These are phyloP conservation scores for Scedosporium boydii DNA, from an alignment of 2,329 filamentous ascomycete species.

Conservation along the genomic window DNA sequence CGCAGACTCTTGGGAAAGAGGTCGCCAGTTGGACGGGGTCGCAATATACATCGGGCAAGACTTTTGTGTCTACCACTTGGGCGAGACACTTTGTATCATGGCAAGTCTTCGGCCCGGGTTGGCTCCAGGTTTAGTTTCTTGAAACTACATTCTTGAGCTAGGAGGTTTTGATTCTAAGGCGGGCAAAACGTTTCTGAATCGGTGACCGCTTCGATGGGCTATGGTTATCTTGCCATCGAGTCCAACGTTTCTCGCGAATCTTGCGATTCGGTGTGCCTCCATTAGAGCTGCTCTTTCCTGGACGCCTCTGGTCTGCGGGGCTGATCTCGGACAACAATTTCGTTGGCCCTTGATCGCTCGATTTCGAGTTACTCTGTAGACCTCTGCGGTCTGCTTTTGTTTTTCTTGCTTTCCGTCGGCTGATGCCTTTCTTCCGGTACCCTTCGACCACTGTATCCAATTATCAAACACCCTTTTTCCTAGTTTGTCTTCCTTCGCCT, in stretches of 20 bases:
- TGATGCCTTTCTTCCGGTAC: not conserved
- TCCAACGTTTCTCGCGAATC: too few relatives aligned
- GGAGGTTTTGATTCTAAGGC: not conserved
- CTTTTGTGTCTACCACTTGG: not conserved
- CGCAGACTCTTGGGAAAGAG: not conserved
- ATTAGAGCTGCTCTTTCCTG: not conserved
- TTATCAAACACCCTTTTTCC: not conserved
- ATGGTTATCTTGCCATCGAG: too few relatives aligned
- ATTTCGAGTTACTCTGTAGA: too few relatives aligned
- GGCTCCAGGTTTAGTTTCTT: not conserved
- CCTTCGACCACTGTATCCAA: not conserved
- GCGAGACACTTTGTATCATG: not conserved
- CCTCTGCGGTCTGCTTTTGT: too few relatives aligned
- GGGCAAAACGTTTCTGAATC: too few relatives aligned
- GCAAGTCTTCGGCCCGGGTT: not conserved
- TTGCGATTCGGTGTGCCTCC: not conserved
- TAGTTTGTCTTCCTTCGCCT: not conserved
- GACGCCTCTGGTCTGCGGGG: not conserved
- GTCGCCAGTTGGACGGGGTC: not conserved
- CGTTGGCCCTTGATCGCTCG: too few relatives aligned
- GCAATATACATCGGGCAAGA: not conserved
- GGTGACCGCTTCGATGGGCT: too few relatives aligned
- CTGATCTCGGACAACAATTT: not conserved
- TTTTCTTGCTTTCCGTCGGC: not conserved
- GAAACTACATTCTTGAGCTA: not conserved